These are phyloP conservation scores for Debaryomyces robertsiae DNA, from an alignment of 1,139 yeast genomes.

Conservation along the genomic window DNA sequence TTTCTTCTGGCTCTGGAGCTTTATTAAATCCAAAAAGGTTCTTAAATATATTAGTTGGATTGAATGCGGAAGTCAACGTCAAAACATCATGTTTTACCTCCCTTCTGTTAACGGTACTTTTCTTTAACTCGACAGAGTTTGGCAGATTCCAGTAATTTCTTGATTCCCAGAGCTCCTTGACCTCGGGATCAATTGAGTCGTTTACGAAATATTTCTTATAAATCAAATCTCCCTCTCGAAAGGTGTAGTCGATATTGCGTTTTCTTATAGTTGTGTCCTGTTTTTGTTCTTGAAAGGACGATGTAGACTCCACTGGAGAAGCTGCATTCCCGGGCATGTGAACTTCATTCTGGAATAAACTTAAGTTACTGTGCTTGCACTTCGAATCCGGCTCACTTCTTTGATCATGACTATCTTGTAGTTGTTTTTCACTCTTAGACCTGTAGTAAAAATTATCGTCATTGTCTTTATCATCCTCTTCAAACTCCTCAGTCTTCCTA, in stretches of 20 bases:
- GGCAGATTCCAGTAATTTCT: conserved; percentile 27
- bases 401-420: conserved; percentile 7
- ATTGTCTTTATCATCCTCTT: conserved; percentile 8
- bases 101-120: no score
- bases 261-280: conserved; percentile 26
- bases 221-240: conserved; percentile 52
- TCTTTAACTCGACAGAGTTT: neutral
- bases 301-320: neutral
- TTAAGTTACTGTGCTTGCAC: neutral
- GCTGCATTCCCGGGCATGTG: no score
- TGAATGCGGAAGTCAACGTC: neutral
- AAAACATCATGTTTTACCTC: neutral
- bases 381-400: neutral
- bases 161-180: conserved; percentile 52
- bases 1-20: conserved; percentile 12
- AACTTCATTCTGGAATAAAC: no score
- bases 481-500: neutral
- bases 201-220: conserved; percentile 43
- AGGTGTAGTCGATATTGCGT: conserved; percentile 42
- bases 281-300: conserved; percentile 27
- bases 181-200: conserved; percentile 52
- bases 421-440: conserved; percentile 16
- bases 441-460: conserved; percentile 20
- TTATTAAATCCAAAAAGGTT: neutral
- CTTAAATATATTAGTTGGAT: neutral